These are phyloP conservation scores for Eimeria acervulina DNA, from an alignment of 169 alveolate genomes.

Conservation along the genomic window DNA sequence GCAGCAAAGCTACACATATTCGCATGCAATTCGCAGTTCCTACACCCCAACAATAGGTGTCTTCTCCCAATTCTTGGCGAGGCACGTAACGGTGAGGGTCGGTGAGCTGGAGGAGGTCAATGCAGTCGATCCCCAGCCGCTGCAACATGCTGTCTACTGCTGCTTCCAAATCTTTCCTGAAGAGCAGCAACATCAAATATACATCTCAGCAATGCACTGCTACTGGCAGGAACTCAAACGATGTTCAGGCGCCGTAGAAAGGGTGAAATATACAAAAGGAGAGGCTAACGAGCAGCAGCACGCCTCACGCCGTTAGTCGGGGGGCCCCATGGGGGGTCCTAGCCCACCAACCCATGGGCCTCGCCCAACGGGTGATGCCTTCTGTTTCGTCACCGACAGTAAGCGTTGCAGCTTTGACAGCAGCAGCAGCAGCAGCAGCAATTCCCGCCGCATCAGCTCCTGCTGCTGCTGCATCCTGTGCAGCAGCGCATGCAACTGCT, in stretches of 20 bases:
- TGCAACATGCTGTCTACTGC: slow-evolving; percentile 89
- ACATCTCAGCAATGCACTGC: background rate
- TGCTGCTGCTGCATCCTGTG: slow-evolving; percentile 25
- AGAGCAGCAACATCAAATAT: background rate
- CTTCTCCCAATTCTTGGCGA: slow-evolving; percentile 90
- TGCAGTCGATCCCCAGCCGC: slow-evolving; percentile 88
- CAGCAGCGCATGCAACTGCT: slow-evolving; percentile 36
- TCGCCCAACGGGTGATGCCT: slow-evolving; percentile 66
- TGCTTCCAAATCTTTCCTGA: slow-evolving; percentile 85
- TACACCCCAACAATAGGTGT: slow-evolving; percentile 92
- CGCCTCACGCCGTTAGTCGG: slow-evolving; percentile 12
- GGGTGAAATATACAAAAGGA: background rate
- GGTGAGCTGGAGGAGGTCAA: slow-evolving; percentile 89
- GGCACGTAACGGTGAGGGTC: slow-evolving; percentile 91
- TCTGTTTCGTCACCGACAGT: slow-evolving; percentile 18
- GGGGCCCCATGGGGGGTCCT: slow-evolving; percentile 15
- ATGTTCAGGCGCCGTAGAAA: background rate
- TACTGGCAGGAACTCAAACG: background rate
- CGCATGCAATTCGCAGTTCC: background rate
- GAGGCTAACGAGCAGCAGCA: background rate
- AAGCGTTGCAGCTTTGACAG: slow-evolving; percentile 20
- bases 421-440: slow-evolving; percentile 65
- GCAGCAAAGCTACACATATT: background rate
- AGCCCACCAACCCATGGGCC: slow-evolving; percentile 63
- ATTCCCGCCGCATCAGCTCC: background rate